These are phyloP conservation scores for Tetracentron sinense DNA, from an alignment of 164 flowering plant genomes.

Conservation along the genomic window DNA sequence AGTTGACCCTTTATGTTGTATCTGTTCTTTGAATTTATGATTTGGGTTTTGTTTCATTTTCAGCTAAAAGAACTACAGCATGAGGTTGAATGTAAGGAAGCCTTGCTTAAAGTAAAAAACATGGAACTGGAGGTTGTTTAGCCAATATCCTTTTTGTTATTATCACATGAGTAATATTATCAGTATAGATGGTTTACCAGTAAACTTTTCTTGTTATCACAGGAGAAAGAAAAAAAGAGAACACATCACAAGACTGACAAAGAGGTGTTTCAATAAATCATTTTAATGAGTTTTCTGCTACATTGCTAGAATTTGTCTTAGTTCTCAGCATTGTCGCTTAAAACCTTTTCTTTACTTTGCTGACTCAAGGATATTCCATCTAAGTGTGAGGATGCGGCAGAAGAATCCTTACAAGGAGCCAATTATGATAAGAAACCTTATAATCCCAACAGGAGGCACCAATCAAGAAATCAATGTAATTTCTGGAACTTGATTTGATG, in stretches of 20 bases:
- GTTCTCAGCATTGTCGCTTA: background rate
- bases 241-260: slow-evolving; percentile 15
- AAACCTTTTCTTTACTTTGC: slow-evolving; percentile 6
- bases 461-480: slow-evolving; percentile 56
- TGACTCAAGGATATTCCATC: slow-evolving; percentile 19
- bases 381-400: slow-evolving; percentile 20
- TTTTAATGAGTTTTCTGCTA: background rate
- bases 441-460: slow-evolving; percentile 35
- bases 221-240: slow-evolving; percentile 25
- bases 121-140: slow-evolving; percentile 40
- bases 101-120: slow-evolving; percentile 49
- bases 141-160: background rate
- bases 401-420: slow-evolving; percentile 11
- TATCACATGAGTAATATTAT: background rate
- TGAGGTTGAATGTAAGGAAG: slow-evolving; percentile 58
- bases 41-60: slow-evolving; percentile 7
- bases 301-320: background rate
- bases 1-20: background rate
- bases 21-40: background rate
- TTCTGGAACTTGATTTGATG: slow-evolving; percentile 1
- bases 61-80: slow-evolving; percentile 68
- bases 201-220: slow-evolving; percentile 1
- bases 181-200: background rate
- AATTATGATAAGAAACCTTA: slow-evolving; percentile 16
- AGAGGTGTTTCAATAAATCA: slow-evolving; percentile 8